Conservation (phyloP, 1,139 yeast species). For the Yamadazyma sp. region DNA sequence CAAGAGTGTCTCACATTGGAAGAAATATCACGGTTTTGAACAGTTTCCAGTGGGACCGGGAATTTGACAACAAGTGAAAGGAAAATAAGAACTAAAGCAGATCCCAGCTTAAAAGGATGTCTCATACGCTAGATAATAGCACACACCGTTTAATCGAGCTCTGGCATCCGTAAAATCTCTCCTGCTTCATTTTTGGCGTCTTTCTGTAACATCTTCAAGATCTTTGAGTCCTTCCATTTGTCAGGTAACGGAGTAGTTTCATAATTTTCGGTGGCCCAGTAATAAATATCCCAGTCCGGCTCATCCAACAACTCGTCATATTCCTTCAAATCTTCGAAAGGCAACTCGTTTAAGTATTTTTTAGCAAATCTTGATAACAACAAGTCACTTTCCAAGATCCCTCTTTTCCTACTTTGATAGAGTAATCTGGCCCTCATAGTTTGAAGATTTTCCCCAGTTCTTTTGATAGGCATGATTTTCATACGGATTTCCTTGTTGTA, state of each 20-base stretch:
- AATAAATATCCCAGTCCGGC: slow-evolving; percentile 97
- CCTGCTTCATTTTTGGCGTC: slow-evolving; percentile 72
- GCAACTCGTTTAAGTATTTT: slow-evolving; percentile 59
- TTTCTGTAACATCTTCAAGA: slow-evolving; percentile 67
- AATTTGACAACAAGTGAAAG: no score
- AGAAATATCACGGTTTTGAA: no score
- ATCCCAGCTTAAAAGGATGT: no score
- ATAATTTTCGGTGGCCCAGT: slow-evolving; percentile 91
- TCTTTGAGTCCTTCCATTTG: slow-evolving; percentile 68
- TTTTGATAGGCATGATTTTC: slow-evolving; percentile 71
- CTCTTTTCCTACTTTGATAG: slow-evolving; percentile 93
- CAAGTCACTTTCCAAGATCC: slow-evolving; percentile 90
- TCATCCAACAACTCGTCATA: slow-evolving; percentile 86
- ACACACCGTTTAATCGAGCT: slow-evolving; percentile 29
- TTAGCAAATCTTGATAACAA: slow-evolving; percentile 84
- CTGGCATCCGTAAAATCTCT: slow-evolving; percentile 86
- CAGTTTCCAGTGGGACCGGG: no score
- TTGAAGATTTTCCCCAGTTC: slow-evolving; percentile 73
- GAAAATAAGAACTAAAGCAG: no score
- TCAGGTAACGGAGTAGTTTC: slow-evolving; percentile 84
- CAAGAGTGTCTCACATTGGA: no score
- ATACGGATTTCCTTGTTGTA: slow-evolving; percentile 37
- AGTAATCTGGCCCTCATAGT: slow-evolving; percentile 80
- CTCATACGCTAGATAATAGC: no score
- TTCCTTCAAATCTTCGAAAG: slow-evolving; percentile 73